These are phyloP conservation scores for Sphaerulina populicola DNA, from an alignment of 2,329 filamentous ascomycete genomes.

Conservation along the genomic window DNA sequence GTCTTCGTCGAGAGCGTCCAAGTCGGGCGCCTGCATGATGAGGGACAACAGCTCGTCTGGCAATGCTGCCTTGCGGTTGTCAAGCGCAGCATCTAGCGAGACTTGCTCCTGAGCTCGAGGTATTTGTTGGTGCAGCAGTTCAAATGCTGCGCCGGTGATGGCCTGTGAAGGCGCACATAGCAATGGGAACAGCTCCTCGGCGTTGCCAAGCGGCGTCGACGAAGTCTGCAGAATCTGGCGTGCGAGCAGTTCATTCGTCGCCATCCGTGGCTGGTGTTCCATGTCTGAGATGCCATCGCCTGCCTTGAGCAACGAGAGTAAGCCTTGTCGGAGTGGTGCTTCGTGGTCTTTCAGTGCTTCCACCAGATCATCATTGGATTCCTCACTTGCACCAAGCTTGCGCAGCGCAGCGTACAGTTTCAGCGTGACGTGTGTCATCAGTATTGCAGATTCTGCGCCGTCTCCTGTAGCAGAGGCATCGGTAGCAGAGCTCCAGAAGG, in stretches of 20 bases:
- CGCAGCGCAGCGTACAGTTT: slow-evolving; percentile 60
- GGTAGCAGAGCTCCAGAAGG: slow-evolving; percentile 29
- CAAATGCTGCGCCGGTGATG: slow-evolving; percentile 73
- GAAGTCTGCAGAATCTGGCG: slow-evolving; percentile 60
- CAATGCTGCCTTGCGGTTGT: slow-evolving; percentile 63
- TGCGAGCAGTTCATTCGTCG: slow-evolving; percentile 66
- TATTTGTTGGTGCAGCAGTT: slow-evolving; percentile 70
- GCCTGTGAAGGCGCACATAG: slow-evolving; percentile 65
- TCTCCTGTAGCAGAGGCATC: not conserved
- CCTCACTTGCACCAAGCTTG: slow-evolving; percentile 46
- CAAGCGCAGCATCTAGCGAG: slow-evolving; percentile 65
- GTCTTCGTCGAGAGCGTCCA: slow-evolving; percentile 58
- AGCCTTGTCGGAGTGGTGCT: slow-evolving; percentile 47
- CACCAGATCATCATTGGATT: slow-evolving; percentile 76
- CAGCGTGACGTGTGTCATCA: slow-evolving; percentile 59
- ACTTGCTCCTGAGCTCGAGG: slow-evolving; percentile 70
- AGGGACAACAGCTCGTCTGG: slow-evolving; percentile 80
- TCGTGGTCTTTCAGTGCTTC: slow-evolving; percentile 61
- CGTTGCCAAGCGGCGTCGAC: slow-evolving; percentile 43
- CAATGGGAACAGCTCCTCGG: slow-evolving; percentile 63
- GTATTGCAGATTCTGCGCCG: slow-evolving; percentile 21
- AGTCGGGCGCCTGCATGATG: slow-evolving; percentile 66
- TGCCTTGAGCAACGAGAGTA: slow-evolving; percentile 56
- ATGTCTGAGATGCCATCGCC: slow-evolving; percentile 42
- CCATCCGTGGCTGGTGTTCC: slow-evolving; percentile 58